A percentile compares a stretch with the other conserved stretches of the same genome.
phyloP scores from a whole-genome alignment of 2,329 filamentous ascomycete genomes.

The Colletotrichum liriopes region DNA sequence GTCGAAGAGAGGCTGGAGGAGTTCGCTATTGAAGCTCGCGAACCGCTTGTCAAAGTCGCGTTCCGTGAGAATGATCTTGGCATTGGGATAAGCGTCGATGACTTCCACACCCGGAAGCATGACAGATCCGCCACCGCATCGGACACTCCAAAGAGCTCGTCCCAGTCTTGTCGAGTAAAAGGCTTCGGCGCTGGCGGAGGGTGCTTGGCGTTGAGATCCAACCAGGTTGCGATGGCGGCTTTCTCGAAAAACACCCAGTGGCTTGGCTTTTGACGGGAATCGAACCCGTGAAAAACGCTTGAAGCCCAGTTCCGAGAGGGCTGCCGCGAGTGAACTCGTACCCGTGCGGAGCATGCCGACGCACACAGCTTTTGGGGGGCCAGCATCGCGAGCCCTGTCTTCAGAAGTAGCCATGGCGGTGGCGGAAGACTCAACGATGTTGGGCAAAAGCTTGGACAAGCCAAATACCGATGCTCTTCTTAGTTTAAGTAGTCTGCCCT shows the following conservation, averaged over 20 bases:
- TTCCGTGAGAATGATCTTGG: constrained; percentile 53
- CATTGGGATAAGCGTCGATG: constrained; percentile 51
- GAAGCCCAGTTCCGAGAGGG: constrained; percentile 36
- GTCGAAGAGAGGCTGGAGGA: constrained; percentile 48
- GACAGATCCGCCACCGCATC: constrained; percentile 52
- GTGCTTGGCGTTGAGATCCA: constrained; percentile 17
- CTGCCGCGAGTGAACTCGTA: constrained; percentile 36
- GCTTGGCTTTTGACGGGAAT: constrained; percentile 19
- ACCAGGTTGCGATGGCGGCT: constrained; percentile 29
- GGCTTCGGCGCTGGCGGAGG: constrained; percentile 25
- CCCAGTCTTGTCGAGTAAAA: constrained; percentile 49
- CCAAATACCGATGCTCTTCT: neutral
- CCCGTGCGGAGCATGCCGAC: constrained; percentile 43
- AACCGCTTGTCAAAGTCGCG: constrained; percentile 53
- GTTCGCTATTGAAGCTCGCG: constrained; percentile 50
- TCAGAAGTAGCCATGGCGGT: constrained; percentile 21
- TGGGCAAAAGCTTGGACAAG: neutral
- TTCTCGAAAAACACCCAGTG: constrained; percentile 35
- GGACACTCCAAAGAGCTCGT: constrained; percentile 50
- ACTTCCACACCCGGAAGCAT: constrained; percentile 47
- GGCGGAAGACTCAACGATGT: neutral
- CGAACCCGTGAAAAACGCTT: constrained; percentile 40
- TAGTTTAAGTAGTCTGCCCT: neutral
- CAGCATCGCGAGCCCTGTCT: constrained; percentile 16
- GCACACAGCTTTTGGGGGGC: constrained; percentile 33